Evolutionary conservation across 345 rosid genomes (phyloP), one percentile per base, ranked within the genome.

Genomic region (Arabidopsis arenosa): DNA sequence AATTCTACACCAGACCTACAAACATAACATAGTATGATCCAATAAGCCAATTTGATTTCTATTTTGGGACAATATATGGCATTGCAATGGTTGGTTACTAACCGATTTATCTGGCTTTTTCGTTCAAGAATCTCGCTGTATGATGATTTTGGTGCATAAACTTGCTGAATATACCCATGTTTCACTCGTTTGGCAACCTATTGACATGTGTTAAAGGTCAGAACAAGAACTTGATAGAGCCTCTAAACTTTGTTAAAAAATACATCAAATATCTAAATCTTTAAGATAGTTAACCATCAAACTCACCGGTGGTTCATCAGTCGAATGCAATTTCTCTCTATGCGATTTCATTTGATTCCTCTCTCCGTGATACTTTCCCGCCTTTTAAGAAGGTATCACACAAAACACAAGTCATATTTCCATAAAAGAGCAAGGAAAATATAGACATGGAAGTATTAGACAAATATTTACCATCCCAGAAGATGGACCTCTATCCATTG

Each of bases 301-400:
- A 85, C 88, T 83, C 79, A 88, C 90, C 28, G 39, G 74, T 55
- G 82, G 59, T 75, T 84, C 90, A 77, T 83, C 74, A 26, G 72
- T 68, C 11, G 76, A 62, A 76, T 75, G 80, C 56, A 35, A 49
- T 66, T 71, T 84, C 30, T 83, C 82, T 36, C 59, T 71, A 17
- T 62, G 70, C 63, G 37, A 83, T 65, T 68, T 82, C 49, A 63
- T 52, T 28, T 65, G 79, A 68, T 75, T 86, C 77, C 62, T 71
- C 60, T 86, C 88, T 59, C 59, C 76, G 59, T 76, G 57, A 65
- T 17, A 76, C 55, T 80, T 83, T 67, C 76, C 86, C 55, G 26
- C 86, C 98, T 90, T 81, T 47, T 57, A 75, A 60, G 28, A 53
- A 67, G 63, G 52, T 52, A 52, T 51, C 14, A 61, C 61, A 66